A percentile compares a stretch with the other conserved stretches of the same genome.
Evolutionary conservation across 345 rosid species (phyloP).

Genomic region (Eucalyptus marginata): DNA sequence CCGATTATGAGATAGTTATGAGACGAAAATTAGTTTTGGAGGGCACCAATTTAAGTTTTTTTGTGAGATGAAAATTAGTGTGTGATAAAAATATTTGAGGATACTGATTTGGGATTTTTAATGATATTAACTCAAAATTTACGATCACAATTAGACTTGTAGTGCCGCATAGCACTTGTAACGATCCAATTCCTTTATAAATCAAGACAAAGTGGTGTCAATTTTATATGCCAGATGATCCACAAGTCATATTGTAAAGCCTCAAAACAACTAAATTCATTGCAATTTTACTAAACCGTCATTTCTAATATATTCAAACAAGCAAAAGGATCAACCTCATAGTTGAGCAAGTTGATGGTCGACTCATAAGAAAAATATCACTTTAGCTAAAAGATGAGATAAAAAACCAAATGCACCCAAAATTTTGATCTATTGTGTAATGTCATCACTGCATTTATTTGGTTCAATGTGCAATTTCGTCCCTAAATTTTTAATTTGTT

Average conservation of each 20-base stretch:
- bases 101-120: background rate
- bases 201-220: background rate
- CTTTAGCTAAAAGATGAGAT: background rate
- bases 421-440: background rate
- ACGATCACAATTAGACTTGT: background rate
- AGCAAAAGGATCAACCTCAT: background rate
- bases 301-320: background rate
- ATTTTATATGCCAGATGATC: background rate
- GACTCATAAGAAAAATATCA: background rate
- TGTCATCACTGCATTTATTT: background rate
- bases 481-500: background rate
- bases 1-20: background rate
- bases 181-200: background rate
- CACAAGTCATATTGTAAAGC: background rate
- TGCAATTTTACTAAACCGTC: background rate
- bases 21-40: background rate
- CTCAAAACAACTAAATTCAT: background rate
- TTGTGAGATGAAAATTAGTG: background rate
- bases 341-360: background rate
- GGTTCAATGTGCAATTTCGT: fast-evolving
- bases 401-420: background rate
- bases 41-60: background rate
- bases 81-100: background rate
- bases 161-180: background rate
- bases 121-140: background rate